Conservation (phyloP, 495 filamentous ascomycete species). For the Oidiodendron maius region DNA sequence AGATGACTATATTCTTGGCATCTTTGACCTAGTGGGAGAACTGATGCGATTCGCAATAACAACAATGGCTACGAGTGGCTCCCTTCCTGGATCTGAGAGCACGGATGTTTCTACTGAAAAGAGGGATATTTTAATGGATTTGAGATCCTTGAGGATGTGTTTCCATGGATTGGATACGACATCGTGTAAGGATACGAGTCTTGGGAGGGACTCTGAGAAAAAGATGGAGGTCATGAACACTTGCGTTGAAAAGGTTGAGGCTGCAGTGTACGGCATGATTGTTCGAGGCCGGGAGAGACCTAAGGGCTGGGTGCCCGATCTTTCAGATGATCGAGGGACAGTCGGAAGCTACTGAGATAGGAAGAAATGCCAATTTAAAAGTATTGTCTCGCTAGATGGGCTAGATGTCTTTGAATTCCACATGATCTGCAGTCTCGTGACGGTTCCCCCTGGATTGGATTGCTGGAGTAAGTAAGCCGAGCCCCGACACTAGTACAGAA, state of each 20-base stretch:
- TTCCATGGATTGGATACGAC: conserved; percentile 64
- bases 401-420: too few relatives aligned
- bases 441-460: too few relatives aligned
- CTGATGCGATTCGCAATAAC: conserved; percentile 95
- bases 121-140: conserved; percentile 64
- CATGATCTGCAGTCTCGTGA: too few relatives aligned
- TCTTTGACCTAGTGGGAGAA: conserved; percentile 91
- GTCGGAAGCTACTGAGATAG: conserved; percentile 19
- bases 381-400: neutral
- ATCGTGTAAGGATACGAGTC: conserved; percentile 29
- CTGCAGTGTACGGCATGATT: conserved; percentile 75
- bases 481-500: too few relatives aligned
- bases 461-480: too few relatives aligned
- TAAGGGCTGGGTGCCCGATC: conserved; percentile 86
- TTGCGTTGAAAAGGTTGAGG: conserved; percentile 92
- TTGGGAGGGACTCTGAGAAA: conserved; percentile 62
- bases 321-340: conserved; percentile 36
- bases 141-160: conserved; percentile 63
- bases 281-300: conserved; percentile 85
- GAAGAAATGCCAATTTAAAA: neutral
- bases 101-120: conserved; percentile 11
- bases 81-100: conserved; percentile 36
- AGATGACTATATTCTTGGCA: conserved; percentile 83
- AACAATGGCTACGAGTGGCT: conserved; percentile 59
- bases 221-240: conserved; percentile 83